Conservation (phyloP, 2,329 filamentous ascomycete genomes). For the Magnaporthiopsis poae region DNA sequence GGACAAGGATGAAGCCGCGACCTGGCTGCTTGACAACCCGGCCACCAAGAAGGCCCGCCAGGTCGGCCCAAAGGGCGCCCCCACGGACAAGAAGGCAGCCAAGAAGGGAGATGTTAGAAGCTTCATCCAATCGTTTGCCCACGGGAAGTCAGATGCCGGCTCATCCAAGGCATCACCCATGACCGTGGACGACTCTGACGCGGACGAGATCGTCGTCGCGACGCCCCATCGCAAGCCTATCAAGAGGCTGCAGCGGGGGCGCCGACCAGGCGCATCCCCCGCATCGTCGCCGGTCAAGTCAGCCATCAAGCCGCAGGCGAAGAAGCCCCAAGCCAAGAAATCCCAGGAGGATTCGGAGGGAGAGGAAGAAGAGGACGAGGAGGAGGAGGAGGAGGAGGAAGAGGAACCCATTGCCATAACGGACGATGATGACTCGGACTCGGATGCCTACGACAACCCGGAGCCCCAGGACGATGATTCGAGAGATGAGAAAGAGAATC, state of each 20-base stretch:
- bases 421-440: conserved; percentile 26
- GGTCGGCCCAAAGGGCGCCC: neutral
- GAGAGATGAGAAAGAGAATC: conserved; percentile 29
- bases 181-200: neutral
- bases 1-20: conserved; percentile 10
- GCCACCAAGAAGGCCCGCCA: conserved; percentile 4
- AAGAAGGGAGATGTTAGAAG: neutral
- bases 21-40: conserved; percentile 10
- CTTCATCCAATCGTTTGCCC: conserved; percentile 14
- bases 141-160: conserved; percentile 1
- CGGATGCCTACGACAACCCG: conserved; percentile 8
- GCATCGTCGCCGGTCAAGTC: conserved; percentile 4
- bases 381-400: conserved; percentile 9
- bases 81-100: neutral
- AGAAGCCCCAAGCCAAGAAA: neutral
- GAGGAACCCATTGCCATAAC: conserved; percentile 18
- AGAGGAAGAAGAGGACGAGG: neutral
- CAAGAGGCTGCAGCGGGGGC: conserved; percentile 20
- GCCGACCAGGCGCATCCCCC: conserved; percentile 11
- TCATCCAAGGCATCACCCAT: neutral
- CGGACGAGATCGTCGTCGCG: neutral
- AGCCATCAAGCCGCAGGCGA: neutral
- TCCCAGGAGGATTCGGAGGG: neutral
- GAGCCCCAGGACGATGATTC: conserved; percentile 28
- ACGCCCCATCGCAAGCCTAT: conserved; percentile 1